phyloP scores from a whole-genome alignment of 352 stramenopile species.

The Phytopythium mirpurense region DNA sequence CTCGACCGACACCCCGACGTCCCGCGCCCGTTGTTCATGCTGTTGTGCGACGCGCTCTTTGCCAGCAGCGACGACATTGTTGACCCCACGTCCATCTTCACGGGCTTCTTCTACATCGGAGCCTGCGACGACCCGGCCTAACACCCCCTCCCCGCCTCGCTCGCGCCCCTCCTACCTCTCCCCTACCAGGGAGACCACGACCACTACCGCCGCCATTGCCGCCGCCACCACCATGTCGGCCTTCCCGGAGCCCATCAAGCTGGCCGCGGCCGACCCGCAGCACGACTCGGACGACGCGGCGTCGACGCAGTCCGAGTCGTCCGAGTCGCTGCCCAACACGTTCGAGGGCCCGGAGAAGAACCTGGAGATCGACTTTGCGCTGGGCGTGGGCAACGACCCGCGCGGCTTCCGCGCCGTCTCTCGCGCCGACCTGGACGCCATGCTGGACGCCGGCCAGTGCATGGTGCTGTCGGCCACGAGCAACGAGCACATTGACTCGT shows the following conservation, averaged over 20 bases:
- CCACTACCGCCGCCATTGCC: too few relatives aligned
- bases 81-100: conserved; percentile 86
- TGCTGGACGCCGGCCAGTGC: conserved; percentile 94
- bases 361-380: conserved; percentile 93
- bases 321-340: conserved; percentile 64
- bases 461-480: conserved; percentile 95
- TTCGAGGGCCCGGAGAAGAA: conserved; percentile 99
- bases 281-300: conserved; percentile 55
- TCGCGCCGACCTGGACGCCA: conserved; percentile 87
- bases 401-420: conserved; percentile 90
- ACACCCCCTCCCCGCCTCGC: conserved; percentile 23
- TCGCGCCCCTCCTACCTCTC: background rate
- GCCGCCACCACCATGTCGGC: background rate
- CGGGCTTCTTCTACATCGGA: conserved; percentile 88
- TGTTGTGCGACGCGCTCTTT: conserved; percentile 66
- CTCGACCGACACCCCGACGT: conserved; percentile 5
- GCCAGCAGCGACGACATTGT: conserved; percentile 82
- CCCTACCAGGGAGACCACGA: background rate
- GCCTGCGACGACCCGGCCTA: conserved; percentile 87
- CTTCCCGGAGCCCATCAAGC: conserved; percentile 73
- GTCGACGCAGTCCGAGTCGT: conserved; percentile 66
- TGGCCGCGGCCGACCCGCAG: conserved; percentile 28
- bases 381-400: conserved; percentile 39
- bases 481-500: conserved; percentile 96
- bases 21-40: conserved; percentile 62